phyloP scores from a whole-genome alignment of 2,329 filamentous ascomycete genomes.

The Grosmannia huntii region DNA sequence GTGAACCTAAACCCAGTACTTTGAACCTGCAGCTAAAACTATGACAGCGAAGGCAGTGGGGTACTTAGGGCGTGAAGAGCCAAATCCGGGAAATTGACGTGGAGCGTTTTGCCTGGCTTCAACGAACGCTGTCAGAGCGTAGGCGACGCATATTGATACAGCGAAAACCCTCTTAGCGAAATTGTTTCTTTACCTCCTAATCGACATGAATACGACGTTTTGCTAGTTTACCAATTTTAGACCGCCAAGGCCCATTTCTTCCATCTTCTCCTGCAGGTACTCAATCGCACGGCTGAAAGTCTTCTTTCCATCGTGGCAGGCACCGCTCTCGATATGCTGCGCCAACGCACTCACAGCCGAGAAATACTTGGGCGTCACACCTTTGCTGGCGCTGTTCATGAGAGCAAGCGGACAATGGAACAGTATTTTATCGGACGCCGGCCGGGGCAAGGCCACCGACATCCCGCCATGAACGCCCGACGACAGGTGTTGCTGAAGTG shows the following conservation, averaged over 20 bases:
- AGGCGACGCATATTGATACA: too few relatives aligned
- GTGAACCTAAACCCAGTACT: too few relatives aligned
- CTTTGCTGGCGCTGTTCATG: not conserved
- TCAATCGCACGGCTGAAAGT: not conserved
- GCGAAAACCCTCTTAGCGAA: too few relatives aligned
- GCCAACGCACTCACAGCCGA: not conserved
- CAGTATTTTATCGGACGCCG: not conserved
- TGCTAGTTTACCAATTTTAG: not conserved
- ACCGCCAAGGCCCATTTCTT: not conserved
- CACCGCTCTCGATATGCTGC: not conserved
- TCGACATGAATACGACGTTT: too few relatives aligned
- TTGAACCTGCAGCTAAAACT: too few relatives aligned
- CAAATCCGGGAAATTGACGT: too few relatives aligned
- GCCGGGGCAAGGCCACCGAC: not conserved
- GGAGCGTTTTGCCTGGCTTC: too few relatives aligned
- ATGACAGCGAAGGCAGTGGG: too few relatives aligned
- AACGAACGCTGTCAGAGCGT: too few relatives aligned
- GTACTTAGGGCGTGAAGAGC: too few relatives aligned
- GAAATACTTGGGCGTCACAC: not conserved
- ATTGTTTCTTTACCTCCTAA: too few relatives aligned
- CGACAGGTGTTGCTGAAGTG: not conserved
- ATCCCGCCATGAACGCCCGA: not conserved
- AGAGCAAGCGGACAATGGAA: not conserved
- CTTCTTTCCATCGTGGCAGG: not conserved
- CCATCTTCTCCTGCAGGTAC: not conserved